Evolutionary conservation across 768 basidiomycete species (phyloP).

Genomic region (Neoboletus brunneissimus): DNA sequence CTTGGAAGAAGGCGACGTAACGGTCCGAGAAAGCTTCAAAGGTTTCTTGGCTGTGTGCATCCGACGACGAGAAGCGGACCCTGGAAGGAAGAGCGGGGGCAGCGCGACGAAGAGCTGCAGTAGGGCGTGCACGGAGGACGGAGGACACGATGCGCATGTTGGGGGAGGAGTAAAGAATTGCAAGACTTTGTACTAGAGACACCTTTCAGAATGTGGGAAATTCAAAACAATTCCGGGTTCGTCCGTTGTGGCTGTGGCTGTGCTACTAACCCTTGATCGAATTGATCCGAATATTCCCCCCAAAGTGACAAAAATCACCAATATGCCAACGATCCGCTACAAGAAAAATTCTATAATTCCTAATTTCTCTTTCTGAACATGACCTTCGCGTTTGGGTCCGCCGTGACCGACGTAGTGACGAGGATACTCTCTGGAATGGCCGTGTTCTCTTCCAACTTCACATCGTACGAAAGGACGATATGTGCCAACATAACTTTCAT

Average conservation of each 20-base stretch:
- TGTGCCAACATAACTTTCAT: neutral
- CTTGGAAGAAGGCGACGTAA: constrained; percentile 91
- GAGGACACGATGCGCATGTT: constrained; percentile 61
- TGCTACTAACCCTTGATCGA: neutral
- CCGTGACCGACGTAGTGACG: neutral
- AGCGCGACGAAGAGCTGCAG: constrained; percentile 38
- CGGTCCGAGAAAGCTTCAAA: constrained; percentile 94
- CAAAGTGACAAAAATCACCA: neutral
- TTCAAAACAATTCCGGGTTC: constrained; percentile 12
- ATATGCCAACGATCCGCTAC: neutral
- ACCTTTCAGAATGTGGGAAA: constrained; percentile 12
- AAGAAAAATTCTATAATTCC: neutral
- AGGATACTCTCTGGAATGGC: neutral
- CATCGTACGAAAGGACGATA: neutral
- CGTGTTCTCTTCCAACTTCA: neutral
- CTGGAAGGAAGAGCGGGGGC: constrained; percentile 43
- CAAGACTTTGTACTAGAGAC: neutral
- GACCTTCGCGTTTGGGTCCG: neutral
- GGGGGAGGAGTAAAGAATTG: constrained; percentile 14
- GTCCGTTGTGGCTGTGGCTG: constrained; percentile 24
- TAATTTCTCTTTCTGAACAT: neutral
- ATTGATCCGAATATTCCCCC: neutral
- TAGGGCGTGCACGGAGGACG: constrained; percentile 61
- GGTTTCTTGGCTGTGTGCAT: constrained; percentile 80
- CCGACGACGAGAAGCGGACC: constrained; percentile 40